Conservation (phyloP, 2,329 filamentous ascomycete genomes). For the Claviceps sp. region DNA sequence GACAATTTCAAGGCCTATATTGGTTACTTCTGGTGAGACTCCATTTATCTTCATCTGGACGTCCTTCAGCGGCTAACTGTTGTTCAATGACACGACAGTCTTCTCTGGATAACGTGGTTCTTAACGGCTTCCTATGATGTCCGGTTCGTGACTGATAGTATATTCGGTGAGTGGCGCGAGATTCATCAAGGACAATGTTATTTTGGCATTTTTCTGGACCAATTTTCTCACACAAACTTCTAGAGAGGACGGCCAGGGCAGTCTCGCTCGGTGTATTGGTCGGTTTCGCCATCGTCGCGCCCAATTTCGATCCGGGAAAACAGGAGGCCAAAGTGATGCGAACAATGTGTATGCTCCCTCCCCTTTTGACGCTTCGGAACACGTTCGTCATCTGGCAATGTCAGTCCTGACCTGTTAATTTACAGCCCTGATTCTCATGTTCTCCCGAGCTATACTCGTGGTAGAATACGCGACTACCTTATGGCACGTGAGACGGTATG, state of each 20-base stretch:
- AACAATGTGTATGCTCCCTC: constrained; percentile 18
- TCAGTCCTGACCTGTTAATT: neutral
- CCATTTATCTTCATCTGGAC: neutral
- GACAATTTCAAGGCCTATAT: constrained; percentile 21
- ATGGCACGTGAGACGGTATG: constrained; percentile 28
- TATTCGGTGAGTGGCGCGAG: constrained; percentile 32
- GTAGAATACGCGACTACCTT: constrained; percentile 38
- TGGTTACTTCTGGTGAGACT: constrained; percentile 22
- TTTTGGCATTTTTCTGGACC: neutral
- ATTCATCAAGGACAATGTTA: neutral
- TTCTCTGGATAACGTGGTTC: constrained; percentile 59
- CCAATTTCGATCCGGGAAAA: constrained; percentile 26
- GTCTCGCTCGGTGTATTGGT: constrained; percentile 51
- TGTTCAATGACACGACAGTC: constrained; percentile 15
- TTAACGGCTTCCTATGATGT: constrained; percentile 51
- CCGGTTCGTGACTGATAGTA: constrained; percentile 49
- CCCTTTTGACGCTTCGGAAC: too few species aligned
- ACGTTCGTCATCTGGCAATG: too few species aligned
- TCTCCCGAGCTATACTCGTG: constrained; percentile 38
- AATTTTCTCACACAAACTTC: neutral
- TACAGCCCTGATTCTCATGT: constrained; percentile 31
- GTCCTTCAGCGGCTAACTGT: neutral
- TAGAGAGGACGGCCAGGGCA: constrained; percentile 42
- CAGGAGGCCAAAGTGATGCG: constrained; percentile 25
- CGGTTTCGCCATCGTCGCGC: constrained; percentile 48